A percentile compares a stretch with the other conserved stretches of the same genome.
These are phyloP conservation scores for Pseudogymnoascus sp. DNA, from an alignment of 2,329 filamentous ascomycete genomes.

Conservation along the genomic window DNA sequence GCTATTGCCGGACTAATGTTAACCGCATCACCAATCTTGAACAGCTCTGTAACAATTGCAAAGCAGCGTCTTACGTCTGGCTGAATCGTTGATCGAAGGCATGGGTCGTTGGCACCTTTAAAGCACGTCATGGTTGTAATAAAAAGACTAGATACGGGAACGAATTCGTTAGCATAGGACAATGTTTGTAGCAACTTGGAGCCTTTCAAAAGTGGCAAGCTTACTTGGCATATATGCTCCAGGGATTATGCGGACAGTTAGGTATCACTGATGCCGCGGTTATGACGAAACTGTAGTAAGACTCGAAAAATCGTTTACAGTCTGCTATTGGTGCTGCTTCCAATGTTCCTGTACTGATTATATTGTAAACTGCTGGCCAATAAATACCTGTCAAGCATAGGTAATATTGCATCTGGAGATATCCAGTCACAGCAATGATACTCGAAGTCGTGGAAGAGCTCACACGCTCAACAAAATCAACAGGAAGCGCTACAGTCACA, in stretches of 20 bases:
- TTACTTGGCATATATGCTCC: not conserved
- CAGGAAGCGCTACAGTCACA: not conserved
- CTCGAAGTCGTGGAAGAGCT: conserved; percentile 6
- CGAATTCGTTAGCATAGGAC: not conserved
- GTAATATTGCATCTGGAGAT: conserved; percentile 26
- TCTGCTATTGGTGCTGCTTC: conserved; percentile 2
- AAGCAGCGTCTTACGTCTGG: not conserved
- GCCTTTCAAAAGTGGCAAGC: not conserved
- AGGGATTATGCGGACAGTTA: not conserved
- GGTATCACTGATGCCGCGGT: not conserved
- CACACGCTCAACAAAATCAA: not conserved
- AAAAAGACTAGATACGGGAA: not conserved
- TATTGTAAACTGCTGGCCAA: conserved; percentile 25
- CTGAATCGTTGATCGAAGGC: not conserved
- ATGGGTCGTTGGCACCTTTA: not conserved
- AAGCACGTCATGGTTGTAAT: conserved; percentile 5
- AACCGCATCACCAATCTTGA: not conserved
- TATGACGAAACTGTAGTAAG: conserved; percentile 11
- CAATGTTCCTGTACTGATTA: conserved; percentile 10
- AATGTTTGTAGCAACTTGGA: not conserved
- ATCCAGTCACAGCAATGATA: not conserved
- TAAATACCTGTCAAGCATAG: conserved; percentile 27
- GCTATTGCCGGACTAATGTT: conserved; percentile 4
- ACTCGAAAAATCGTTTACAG: conserved; percentile 15
- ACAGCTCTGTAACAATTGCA: conserved; percentile 7